These are phyloP conservation scores for Chernovozyma sophiae-reginae DNA, from an alignment of 1,139 yeast genomes.

Conservation along the genomic window DNA sequence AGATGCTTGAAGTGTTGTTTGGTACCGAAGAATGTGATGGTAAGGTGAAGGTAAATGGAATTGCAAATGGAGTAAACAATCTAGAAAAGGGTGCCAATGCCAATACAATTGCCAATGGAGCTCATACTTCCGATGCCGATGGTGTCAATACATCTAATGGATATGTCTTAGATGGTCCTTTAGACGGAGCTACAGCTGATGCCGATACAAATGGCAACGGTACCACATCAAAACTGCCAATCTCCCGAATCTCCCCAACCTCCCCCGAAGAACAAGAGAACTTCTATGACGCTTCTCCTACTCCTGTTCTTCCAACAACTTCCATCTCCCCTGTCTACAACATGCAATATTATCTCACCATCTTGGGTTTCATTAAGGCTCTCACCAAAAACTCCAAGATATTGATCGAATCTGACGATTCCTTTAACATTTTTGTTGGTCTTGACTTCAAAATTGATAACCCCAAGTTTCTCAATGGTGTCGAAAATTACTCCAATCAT, in stretches of 20 bases:
- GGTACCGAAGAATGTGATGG: constrained; percentile 8
- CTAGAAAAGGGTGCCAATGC: not conserved
- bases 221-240: not conserved
- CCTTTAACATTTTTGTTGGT: constrained; percentile 30
- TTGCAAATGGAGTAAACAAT: not conserved
- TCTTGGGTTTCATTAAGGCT: constrained; percentile 46
- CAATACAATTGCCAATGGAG: not conserved
- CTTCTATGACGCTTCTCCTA: not conserved
- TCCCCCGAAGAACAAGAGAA: not conserved
- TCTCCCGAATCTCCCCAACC: not conserved
- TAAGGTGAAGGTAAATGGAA: not conserved
- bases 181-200: not conserved
- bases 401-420: constrained; percentile 22
- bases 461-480: constrained; percentile 36
- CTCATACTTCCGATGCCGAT: constrained; percentile 1
- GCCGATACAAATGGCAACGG: too few species aligned
- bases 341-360: constrained; percentile 35
- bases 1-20: constrained; percentile 24
- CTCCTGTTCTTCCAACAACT: not conserved
- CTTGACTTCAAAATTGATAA: constrained; percentile 40
- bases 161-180: not conserved
- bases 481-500: constrained; percentile 31
- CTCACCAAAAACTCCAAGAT: constrained; percentile 31
- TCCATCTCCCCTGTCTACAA: not conserved
- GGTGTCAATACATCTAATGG: not conserved